Evolutionary conservation across 306 rosid genomes (phyloP), one percentile per base, ranked within the genome.

Genomic region (Astragalus glycyphyllos): DNA sequence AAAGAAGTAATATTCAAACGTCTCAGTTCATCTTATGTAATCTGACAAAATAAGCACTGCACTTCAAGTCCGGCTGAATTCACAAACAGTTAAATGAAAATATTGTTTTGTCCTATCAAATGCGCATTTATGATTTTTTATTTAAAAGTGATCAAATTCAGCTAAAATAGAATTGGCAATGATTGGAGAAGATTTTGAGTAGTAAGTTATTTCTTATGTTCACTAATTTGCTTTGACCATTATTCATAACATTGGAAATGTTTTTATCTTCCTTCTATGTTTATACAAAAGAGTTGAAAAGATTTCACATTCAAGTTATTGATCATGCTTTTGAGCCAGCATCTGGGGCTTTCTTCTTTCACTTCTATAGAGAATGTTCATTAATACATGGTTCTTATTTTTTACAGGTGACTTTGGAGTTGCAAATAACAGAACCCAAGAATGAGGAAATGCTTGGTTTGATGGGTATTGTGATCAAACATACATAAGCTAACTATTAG

Each of bases 321-420:
- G 16, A 46, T 68, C 40, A 1, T 63, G 31, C 6, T 20, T 60
- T 72, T 68, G 23, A 48, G 55, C 51, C 37, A 13, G 38, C 45
- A 20, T 29, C 7, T 9, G 3, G 6, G 59, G 57, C 29, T 51
- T 53, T 59, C 17, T 74, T 34, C 61, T 15, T 65, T 64, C 41
- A 73, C 37, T 49, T 48, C 40, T 31, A 12, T 65, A 9, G 53
- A 73, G 23, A 14, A 16, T 37, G 47, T 62, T 20, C 8, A 7
- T 60, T 54, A 46, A 48, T 54, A 61, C 45, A 5, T 50, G 47
- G 31, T 38, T 71, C 55, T 8, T 54, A 54, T 73, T 10, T 63
- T 65, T 79, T 68, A 26, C 73, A 90, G 96, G 88, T 87, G 71
- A 90, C 94, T 16, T 79, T 87, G 85, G 97, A 90, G 87, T 76